Percentiles rank a stretch among this genome's conserved stretches.
Conservation (phyloP, 495 filamentous ascomycete species). For the Cercophora sp. region DNA sequence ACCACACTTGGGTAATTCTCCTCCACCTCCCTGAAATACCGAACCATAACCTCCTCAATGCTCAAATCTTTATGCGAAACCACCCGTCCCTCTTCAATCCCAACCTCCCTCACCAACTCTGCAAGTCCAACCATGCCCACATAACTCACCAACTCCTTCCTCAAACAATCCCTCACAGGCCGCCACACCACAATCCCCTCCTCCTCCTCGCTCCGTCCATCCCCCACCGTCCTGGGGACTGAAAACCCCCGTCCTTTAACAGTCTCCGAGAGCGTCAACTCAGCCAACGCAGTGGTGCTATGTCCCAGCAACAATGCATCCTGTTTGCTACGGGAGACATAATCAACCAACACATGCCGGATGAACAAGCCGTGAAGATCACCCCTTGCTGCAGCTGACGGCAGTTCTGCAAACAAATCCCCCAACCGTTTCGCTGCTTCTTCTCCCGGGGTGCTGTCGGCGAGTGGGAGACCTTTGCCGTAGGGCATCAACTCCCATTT, state of each 20-base stretch:
- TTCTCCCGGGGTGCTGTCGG: conserved; percentile 41
- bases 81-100: conserved; percentile 27
- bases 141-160: not conserved
- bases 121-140: conserved; percentile 32
- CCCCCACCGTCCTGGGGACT: conserved; percentile 74
- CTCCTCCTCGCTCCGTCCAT: conserved; percentile 43
- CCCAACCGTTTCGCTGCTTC: too few species aligned
- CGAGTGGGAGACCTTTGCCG: conserved; percentile 28
- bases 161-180: not conserved
- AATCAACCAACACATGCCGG: conserved; percentile 67
- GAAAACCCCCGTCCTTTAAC: conserved; percentile 86
- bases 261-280: conserved; percentile 78
- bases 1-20: conserved; percentile 86
- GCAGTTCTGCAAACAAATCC: conserved; percentile 53
- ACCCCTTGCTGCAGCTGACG: conserved; percentile 66
- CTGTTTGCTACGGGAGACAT: conserved; percentile 53
- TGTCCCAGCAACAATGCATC: conserved; percentile 78
- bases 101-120: not conserved
- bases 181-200: not conserved
- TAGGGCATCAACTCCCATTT: conserved; percentile 36
- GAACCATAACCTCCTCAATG: conserved; percentile 84
- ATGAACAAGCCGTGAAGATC: conserved; percentile 69
- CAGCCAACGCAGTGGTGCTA: conserved; percentile 81
- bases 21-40: conserved; percentile 86
- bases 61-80: conserved; percentile 69